Evolutionary conservation across 345 rosid species (phyloP), one percentile per base, ranked within the genome.

Genomic region (Hibiscus trionum): DNA sequence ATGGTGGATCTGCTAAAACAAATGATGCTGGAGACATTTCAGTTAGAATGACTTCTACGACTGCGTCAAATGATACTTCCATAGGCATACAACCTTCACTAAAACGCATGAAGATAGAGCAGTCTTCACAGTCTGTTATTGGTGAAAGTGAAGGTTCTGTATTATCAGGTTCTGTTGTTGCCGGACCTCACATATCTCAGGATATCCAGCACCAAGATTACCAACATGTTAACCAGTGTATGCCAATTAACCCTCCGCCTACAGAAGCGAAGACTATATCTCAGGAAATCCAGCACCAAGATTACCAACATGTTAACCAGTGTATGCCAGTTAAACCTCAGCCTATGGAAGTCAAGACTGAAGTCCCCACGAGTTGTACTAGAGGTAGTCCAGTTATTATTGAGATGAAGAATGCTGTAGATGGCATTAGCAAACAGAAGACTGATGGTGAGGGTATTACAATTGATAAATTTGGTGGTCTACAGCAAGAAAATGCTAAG

Each of bases 51-150:
- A 69, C 81, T 68, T 72, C 86, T 58, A 88, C 77, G 75, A 47
- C 82, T 78, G 75, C 87, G 55, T 61, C 78, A 19, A 76, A 81
- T 66, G 88, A 83, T 76, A 75, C 76, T 57, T 84, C 82, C 31
- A 91, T 86, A 78, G 83, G 81, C 71, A 61, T 80, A 73, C 92
- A 84, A 27, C 98, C 96, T 72, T 81, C 97, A 64, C 29, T 79
- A 21, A 95, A 95, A 80, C 96, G 98, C 75, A 78, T 92, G 87
- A 95, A 87, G 82, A 80, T 85, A 66, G 99, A 95, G 76, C 93
- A 79, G 42, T 81, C 88, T 16, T 79, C 82, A 59, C 88, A 84
- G 44, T 80, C 87, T 63, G 73, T 82, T 73, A 80, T 62, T 72
- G 75, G 79, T 58, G 82, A 76, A 74, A 78, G 61, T 73, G 96